A percentile compares a stretch with the other conserved stretches of the same genome.
Evolutionary conservation across 257 asterid species (phyloP).

Genomic region (Solanum sparsipilum): DNA sequence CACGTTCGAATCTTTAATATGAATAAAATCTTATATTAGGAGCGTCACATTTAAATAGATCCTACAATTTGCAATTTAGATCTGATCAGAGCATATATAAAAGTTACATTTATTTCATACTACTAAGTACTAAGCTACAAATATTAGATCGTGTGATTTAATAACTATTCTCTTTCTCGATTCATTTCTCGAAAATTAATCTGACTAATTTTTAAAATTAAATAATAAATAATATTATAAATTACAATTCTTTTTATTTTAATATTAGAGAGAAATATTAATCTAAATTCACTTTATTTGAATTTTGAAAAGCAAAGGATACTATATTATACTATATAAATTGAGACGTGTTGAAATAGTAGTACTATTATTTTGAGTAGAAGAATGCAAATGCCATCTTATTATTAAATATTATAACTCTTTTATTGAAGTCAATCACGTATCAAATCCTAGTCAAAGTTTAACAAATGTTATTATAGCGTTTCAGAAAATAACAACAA

Average conservation of each 20-base stretch:
- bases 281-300: background rate
- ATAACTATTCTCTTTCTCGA: background rate
- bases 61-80: no score
- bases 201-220: background rate
- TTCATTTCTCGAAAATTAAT: background rate
- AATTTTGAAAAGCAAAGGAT: background rate
- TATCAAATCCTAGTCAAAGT: background rate
- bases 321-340: no score
- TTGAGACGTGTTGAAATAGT: background rate
- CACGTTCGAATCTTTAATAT: accelerated
- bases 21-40: no score
- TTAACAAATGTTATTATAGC: background rate
- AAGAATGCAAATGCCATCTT: background rate
- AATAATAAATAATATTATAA: background rate
- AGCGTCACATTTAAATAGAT: no score
- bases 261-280: background rate
- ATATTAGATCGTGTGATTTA: background rate
- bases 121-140: background rate
- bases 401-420: background rate
- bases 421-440: background rate
- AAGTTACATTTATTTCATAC: background rate
- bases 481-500: background rate
- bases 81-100: no score
- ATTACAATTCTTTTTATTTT: background rate
- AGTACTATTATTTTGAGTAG: background rate